Evolutionary conservation across 345 rosid genomes (phyloP), one percentile per base, ranked within the genome.

Genomic region (Hevea brasiliensis): DNA sequence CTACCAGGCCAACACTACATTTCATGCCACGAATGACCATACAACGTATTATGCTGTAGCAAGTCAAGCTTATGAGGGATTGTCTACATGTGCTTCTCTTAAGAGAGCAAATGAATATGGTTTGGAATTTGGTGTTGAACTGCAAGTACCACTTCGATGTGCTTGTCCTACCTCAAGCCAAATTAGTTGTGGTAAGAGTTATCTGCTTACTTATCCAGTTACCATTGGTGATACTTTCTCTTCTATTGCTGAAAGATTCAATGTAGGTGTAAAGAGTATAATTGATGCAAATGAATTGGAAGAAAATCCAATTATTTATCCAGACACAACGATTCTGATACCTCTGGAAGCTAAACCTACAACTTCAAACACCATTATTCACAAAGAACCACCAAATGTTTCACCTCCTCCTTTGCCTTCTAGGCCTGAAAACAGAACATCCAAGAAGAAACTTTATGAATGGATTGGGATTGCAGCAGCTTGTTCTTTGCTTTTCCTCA

Each of bases 111-210:
- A 83, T 47, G 29, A 15, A 0, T 32, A 45, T 0, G 59, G 32
- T 2, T 40, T n/a, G 8, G 35, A 54, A 13, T 68, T 85, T 54
- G 81, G 76, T 26, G 3, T 48, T 27, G 65, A 64, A 61, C 60
- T 87, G 57, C 70, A 60, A 42, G 79, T 84, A 6, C 84, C 85
- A 2, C 86, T 81, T 51, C 80, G 84, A 58, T 87, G 88, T 72
- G 88, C 90, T 73, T 87, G 88, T 76, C 86, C 85, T 11, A 81
- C 90, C 18, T 48, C 35, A 45, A 75, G 78, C 60, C 92, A 87
- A 50, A 57, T 74, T 26, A 26, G 1, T n/a, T 68, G 67, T 20
- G 88, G 89, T 21, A 74, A 77, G 8, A 80, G 77, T 41, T 87
- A 72, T 74, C 72, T 88, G n/a, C 67, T 88, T 42, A 76, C 87